Base-by-base conservation (phyloP, 768 basidiomycete species). In the Leccinum aurantiacum region DNA sequence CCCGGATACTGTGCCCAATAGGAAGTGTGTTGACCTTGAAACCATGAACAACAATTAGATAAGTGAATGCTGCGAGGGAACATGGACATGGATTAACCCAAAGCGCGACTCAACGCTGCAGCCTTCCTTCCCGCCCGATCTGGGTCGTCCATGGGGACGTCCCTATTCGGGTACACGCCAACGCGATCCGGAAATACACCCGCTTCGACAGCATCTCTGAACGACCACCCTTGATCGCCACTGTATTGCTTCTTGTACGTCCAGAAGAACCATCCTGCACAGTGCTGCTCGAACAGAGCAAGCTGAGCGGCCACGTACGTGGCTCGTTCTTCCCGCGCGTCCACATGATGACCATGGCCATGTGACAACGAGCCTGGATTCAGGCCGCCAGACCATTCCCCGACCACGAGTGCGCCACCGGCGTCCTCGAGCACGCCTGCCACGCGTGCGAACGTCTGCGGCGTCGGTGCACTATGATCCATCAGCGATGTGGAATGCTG, bases 191-290 rank as follows among this genome's bases (percentile, higher is more conserved):
- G 90, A 65, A 91, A 82, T 5, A 89, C 83, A 7, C 86, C 87
- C 3, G 78, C 79, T 25, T 77, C 78, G 1, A 83, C 80, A 0
- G 88, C 87, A 70, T 91, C 86, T 59, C 80, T 77, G 38, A 88
- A 82, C 29, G 83, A 84, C 92, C 91, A 93, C 1, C 91, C 91
- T 4, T 75, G 80, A 74, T 93, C 91, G 57, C 86, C 85, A 4
- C 69, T 71, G 5, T 75, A 69, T 53, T 85, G 80, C 71, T 92
- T 91, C 77, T 86, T 91, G 68, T 85, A 88, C 38, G 89, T 91
- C 92, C 92, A 92, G 69, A 89, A 93, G 76, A 87, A 93, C 82
- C 83, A 89, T 5, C 92, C 92, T 0, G 82, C 84, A 60, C 89
- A 88, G 37, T 74, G 64, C 50, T 73, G 70, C 58, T 91, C 89